Evolutionary conservation across 225 moss, liverwort and hornwort genomes (phyloP).

Genomic region (Anthoceros angustus): DNA sequence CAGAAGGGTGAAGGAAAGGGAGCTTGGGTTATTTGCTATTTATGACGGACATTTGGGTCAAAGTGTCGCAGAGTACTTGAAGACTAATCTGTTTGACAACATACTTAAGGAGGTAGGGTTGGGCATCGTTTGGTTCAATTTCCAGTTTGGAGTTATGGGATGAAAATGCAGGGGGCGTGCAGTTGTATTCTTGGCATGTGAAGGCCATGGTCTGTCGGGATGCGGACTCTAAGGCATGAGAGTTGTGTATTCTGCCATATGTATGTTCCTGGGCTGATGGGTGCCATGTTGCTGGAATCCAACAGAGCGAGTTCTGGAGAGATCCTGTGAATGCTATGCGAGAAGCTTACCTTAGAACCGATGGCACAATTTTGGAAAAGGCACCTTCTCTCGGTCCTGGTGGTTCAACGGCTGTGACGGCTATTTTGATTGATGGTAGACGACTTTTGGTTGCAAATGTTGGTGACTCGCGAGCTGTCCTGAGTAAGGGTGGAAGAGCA

Average conservation of each 20-base stretch:
- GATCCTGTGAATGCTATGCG: conserved; percentile 56
- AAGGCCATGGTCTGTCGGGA: no score
- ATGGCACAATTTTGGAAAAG: conserved; percentile 52
- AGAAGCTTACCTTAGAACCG: conserved; percentile 68
- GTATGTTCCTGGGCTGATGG: neutral
- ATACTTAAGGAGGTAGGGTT: conserved; percentile 58
- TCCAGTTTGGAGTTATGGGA: neutral
- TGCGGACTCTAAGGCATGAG: no score
- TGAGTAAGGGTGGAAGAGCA: conserved; percentile 44
- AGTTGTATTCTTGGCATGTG: neutral
- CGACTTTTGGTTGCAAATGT: conserved; percentile 71
- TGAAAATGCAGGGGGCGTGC: neutral
- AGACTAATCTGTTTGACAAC: conserved; percentile 67
- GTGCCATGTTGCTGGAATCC: neutral
- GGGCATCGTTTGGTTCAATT: neutral
- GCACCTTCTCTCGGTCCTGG: conserved; percentile 75
- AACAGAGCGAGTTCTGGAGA: conserved; percentile 59
- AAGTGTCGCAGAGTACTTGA: conserved; percentile 58
- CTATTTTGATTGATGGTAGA: conserved; percentile 66
- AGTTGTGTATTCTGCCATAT: no score
- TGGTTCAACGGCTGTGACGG: conserved; percentile 94
- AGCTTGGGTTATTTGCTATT: conserved; percentile 86
- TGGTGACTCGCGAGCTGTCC: conserved; percentile 86
- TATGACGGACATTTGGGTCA: conserved; percentile 96
- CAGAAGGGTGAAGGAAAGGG: conserved; percentile 41